phyloP scores from a whole-genome alignment of 148 eudicot genomes.

The Fagopyrum homotropicum region DNA sequence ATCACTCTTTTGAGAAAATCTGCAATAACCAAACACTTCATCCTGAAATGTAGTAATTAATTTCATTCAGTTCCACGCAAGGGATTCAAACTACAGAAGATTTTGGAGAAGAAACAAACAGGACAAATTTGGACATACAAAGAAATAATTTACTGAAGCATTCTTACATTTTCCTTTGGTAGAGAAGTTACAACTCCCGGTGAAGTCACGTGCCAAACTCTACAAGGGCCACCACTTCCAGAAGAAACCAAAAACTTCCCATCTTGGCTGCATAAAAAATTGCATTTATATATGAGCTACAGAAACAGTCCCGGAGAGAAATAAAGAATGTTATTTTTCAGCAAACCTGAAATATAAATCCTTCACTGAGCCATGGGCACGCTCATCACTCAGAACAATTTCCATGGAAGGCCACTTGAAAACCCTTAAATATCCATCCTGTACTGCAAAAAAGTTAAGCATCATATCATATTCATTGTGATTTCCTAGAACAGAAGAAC shows the following conservation, averaged over 20 bases:
- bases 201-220: slow-evolving; percentile 75
- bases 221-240: slow-evolving; percentile 82
- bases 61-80: slow-evolving; percentile 8
- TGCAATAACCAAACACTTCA: slow-evolving; percentile 66
- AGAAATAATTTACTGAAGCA: background rate
- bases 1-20: slow-evolving; percentile 49
- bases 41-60: slow-evolving; percentile 36
- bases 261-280: slow-evolving; percentile 58
- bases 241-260: slow-evolving; percentile 78
- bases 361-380: slow-evolving; percentile 66
- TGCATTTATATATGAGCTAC: background rate
- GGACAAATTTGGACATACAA: background rate
- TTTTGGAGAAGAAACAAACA: background rate
- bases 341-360: slow-evolving; percentile 75
- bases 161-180: slow-evolving; percentile 62
- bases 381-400: slow-evolving; percentile 40
- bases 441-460: slow-evolving; percentile 51
- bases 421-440: slow-evolving; percentile 93
- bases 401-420: slow-evolving; percentile 97
- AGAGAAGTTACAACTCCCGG: slow-evolving; percentile 50
- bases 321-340: background rate
- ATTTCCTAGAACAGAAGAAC: background rate
- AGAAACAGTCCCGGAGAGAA: background rate
- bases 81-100: background rate
- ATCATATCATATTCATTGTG: slow-evolving; percentile 19